Conservation (phyloP, 768 basidiomycete species). For the Lactarius quietus region DNA sequence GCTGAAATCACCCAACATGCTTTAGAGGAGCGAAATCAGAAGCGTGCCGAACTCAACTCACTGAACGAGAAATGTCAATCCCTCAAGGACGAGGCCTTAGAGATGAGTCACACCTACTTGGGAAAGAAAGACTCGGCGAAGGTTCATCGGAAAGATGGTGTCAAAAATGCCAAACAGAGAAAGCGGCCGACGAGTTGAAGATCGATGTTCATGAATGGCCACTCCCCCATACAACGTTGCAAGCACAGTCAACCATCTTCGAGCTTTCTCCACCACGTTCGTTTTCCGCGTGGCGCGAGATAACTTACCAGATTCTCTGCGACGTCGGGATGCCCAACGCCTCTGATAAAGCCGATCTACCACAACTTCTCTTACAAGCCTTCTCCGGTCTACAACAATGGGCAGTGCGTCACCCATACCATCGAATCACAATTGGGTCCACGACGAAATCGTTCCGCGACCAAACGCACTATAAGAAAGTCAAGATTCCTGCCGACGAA, state of each 20-base stretch:
- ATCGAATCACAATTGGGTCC: slow-evolving; percentile 1
- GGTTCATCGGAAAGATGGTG: too few species aligned
- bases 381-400: not conserved
- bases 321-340: not conserved
- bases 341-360: not conserved
- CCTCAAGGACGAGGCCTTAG: not conserved
- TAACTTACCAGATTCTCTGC: not conserved
- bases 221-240: too few species aligned
- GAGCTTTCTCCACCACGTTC: not conserved
- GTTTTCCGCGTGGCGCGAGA: not conserved
- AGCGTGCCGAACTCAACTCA: too few species aligned
- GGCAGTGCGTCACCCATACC: not conserved
- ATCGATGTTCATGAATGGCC: slow-evolving; percentile 1
- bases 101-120: not conserved
- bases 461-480: not conserved
- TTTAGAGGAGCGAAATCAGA: too few species aligned
- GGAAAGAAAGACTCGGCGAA: not conserved
- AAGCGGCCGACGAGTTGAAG: too few species aligned
- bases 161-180: not conserved
- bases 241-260: not conserved
- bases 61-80: not conserved
- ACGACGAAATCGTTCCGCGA: not conserved
- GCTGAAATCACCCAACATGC: too few species aligned
- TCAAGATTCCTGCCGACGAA: not conserved
- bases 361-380: not conserved